Evolutionary conservation across 345 rosid genomes (phyloP).

Genomic region (Syzygium aqueum): DNA sequence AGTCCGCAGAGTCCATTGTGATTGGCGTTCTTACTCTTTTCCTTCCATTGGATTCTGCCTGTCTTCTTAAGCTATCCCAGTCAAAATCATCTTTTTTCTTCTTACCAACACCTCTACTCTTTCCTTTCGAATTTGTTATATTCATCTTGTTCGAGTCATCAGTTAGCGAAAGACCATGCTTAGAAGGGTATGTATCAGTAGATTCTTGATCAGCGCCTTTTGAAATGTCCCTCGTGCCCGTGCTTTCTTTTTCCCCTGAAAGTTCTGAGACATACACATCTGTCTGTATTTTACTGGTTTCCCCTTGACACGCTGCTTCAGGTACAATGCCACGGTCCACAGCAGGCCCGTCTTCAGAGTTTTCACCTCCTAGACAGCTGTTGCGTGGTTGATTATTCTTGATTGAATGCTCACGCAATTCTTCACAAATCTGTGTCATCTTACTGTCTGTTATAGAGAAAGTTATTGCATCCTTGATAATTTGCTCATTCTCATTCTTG

Average conservation of each 20-base stretch:
- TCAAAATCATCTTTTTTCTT: constrained; percentile 43
- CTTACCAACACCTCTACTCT: constrained; percentile 37
- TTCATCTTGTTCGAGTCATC: constrained; percentile 21
- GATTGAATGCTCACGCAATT: constrained; percentile 13
- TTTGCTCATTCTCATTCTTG: constrained; percentile 7
- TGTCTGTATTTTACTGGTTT: constrained; percentile 20
- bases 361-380: background rate
- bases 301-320: constrained; percentile 9
- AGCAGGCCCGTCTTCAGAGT: constrained; percentile 11
- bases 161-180: constrained; percentile 11
- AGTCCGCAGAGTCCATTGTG: constrained; percentile 77
- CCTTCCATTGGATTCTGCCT: constrained; percentile 29
- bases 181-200: constrained; percentile 17
- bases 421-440: constrained; percentile 2
- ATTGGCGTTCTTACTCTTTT: constrained; percentile 47
- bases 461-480: constrained; percentile 8
- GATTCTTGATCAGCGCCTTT: constrained; percentile 30
- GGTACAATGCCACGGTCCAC: constrained; percentile 9
- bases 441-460: constrained; percentile 13
- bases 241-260: constrained; percentile 8
- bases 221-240: constrained; percentile 12
- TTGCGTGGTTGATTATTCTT: constrained; percentile 15
- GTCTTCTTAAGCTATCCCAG: constrained; percentile 81
- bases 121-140: constrained; percentile 22
- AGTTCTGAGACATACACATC: constrained; percentile 9